Base-by-base conservation (phyloP, 345 rosid genomes). In the Eucalyptus virginea region DNA sequence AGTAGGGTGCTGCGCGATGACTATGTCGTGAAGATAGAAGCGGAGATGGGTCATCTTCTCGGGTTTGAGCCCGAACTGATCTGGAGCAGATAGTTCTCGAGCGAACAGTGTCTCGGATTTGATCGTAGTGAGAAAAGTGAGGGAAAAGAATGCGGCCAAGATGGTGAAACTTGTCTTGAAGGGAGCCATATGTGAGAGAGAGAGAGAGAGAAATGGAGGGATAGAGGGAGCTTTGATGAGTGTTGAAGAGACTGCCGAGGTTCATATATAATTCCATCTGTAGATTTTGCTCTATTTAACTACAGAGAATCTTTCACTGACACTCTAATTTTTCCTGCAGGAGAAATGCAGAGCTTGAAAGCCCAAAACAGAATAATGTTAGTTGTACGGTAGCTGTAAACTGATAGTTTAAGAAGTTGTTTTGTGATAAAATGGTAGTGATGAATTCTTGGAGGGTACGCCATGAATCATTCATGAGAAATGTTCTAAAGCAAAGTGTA, bases 11-110 rank as follows among this genome's bases (percentile, higher is more conserved):
- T 52, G 90, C 7, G 91, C 92, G 5, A 72, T 51, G 58, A 89
- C 45, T 18, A 87, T 88, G 87, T 92, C 93, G 11, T 94, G 93
- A 87, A 90, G 88, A 90, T 92, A 93, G 88, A 94, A 92, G 89
- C 89, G 93, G 49, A 92, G 93, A 87, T 93, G 95, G 91, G 90
- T 91, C 16, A 92, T 91, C 88, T 93, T 92, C 89, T 91, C 87
- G 44, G 54, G 15, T 72, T 72, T 72, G 83, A 72, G 83, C 26
- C 47, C 15, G 23, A 72, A 19, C 45, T 21, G 83, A 21, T 37
- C 83, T 72, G 26, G 47, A 72, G 28, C 83, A 37, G 83, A 37
- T 37, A 72, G 3, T 72, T 37, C 45, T 72, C 83, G 45, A 72
- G 83, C 83, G 83, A 72, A 72, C 45, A 72, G 3, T 19, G 45